phyloP scores from a whole-genome alignment of 2,329 filamentous ascomycete species.

The Penicillium freii region DNA sequence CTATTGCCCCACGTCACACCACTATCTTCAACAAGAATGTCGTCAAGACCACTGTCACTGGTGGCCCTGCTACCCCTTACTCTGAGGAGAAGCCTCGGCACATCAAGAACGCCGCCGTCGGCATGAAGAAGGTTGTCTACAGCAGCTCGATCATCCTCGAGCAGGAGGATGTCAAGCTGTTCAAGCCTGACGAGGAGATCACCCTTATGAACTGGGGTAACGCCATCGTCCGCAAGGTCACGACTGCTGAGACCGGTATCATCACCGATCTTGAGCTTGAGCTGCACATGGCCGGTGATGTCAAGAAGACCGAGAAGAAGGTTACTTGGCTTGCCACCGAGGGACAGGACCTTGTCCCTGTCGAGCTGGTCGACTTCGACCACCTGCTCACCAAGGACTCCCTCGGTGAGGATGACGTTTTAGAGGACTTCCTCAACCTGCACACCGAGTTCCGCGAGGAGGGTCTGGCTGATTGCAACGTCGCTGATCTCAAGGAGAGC shows the following conservation, averaged over 20 bases:
- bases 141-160: conserved; percentile 75
- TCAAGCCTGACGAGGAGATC: conserved; percentile 83
- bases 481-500: conserved; percentile 73
- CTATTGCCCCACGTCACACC: conserved; percentile 70
- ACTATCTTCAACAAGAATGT: conserved; percentile 68
- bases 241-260: conserved; percentile 50
- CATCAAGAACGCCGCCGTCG: conserved; percentile 81
- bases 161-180: conserved; percentile 78
- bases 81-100: conserved; percentile 80
- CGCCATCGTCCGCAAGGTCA: conserved; percentile 51
- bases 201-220: conserved; percentile 95
- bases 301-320: conserved; percentile 96
- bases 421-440: conserved; percentile 79
- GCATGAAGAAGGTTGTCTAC: conserved; percentile 80
- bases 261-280: conserved; percentile 74
- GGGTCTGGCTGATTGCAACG: conserved; percentile 77
- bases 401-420: conserved; percentile 78
- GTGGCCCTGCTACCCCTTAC: conserved; percentile 60
- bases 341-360: conserved; percentile 71
- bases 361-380: conserved; percentile 92
- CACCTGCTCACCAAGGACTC: conserved; percentile 95
- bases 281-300: conserved; percentile 87
- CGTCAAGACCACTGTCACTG: conserved; percentile 68
- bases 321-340: conserved; percentile 85
- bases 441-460: conserved; percentile 72